These are phyloP conservation scores for Aspergillus taichungensis DNA, from an alignment of 495 filamentous ascomycete genomes.

Conservation along the genomic window DNA sequence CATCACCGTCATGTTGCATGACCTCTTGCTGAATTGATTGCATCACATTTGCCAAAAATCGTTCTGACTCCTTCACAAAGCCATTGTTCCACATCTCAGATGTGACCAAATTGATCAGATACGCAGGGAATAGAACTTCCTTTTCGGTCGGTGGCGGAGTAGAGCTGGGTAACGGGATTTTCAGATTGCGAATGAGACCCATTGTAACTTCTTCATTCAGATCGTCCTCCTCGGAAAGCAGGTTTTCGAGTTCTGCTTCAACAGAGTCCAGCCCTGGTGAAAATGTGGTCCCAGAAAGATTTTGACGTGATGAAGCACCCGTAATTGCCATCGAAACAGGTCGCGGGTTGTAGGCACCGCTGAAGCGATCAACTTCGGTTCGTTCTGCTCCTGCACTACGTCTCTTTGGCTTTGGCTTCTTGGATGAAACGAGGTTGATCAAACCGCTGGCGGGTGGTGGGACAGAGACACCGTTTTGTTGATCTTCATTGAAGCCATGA, in stretches of 20 bases:
- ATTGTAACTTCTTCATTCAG: slow-evolving; percentile 94
- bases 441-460: slow-evolving; percentile 60
- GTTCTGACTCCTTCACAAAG: slow-evolving; percentile 98
- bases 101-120: slow-evolving; percentile 97
- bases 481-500: slow-evolving; percentile 51
- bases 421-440: slow-evolving; percentile 93
- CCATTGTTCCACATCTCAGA: slow-evolving; percentile 99
- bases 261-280: slow-evolving; percentile 77
- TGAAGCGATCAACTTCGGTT: slow-evolving; percentile 75
- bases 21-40: slow-evolving; percentile 98
- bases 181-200: slow-evolving; percentile 91
- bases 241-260: slow-evolving; percentile 84
- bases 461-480: slow-evolving; percentile 54
- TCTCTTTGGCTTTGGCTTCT: slow-evolving; percentile 96
- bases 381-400: slow-evolving; percentile 88
- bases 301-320: slow-evolving; percentile 53
- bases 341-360: slow-evolving; percentile 83
- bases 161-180: slow-evolving; percentile 78
- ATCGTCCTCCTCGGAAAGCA: slow-evolving; percentile 90
- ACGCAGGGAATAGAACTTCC: slow-evolving; percentile 96
- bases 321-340: slow-evolving; percentile 90
- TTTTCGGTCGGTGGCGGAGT: slow-evolving; percentile 90
- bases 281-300: slow-evolving; percentile 58
- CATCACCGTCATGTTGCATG: slow-evolving; percentile 96
- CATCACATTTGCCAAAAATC: slow-evolving; percentile 98